Percentiles rank a stretch among this genome's conserved stretches.
phyloP scores from a whole-genome alignment of 306 rosid species.

The Glycine latifolia region DNA sequence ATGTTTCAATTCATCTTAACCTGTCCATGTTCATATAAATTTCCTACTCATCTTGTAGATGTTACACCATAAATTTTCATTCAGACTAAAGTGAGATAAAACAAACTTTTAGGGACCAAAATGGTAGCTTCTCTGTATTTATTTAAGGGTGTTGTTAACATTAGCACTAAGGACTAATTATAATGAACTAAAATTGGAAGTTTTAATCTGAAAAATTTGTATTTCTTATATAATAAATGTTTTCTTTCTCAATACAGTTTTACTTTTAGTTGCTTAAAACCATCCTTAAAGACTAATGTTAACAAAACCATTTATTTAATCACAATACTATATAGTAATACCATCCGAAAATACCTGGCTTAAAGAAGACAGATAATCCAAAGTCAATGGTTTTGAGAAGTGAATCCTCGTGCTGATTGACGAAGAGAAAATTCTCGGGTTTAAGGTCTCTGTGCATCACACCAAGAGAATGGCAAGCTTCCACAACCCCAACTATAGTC shows the following conservation, averaged over 20 bases:
- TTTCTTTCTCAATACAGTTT: neutral
- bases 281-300: neutral
- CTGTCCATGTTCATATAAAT: neutral
- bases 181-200: neutral
- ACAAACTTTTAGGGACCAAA: conserved; percentile 10
- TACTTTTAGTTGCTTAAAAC: neutral
- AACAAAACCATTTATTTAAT: conserved; percentile 21
- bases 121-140: neutral
- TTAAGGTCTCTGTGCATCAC: conserved; percentile 99
- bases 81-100: conserved; percentile 6
- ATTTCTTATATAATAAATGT: too few species aligned
- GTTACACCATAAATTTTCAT: neutral
- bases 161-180: neutral
- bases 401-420: conserved; percentile 86
- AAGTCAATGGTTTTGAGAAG: conserved; percentile 97
- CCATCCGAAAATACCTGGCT: conserved; percentile 76
- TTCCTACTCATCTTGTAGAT: neutral
- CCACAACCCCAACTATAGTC: conserved; percentile 95
- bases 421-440: conserved; percentile 95
- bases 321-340: conserved; percentile 9
- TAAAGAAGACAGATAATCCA: conserved; percentile 90
- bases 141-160: neutral
- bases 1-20: conserved; percentile 11
- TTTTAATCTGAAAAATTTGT: too few species aligned
- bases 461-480: conserved; percentile 92